A percentile compares a stretch with the other conserved stretches of the same genome.
phyloP scores from a whole-genome alignment of 176 grass and related monocot species.

The Avena eriantha region DNA sequence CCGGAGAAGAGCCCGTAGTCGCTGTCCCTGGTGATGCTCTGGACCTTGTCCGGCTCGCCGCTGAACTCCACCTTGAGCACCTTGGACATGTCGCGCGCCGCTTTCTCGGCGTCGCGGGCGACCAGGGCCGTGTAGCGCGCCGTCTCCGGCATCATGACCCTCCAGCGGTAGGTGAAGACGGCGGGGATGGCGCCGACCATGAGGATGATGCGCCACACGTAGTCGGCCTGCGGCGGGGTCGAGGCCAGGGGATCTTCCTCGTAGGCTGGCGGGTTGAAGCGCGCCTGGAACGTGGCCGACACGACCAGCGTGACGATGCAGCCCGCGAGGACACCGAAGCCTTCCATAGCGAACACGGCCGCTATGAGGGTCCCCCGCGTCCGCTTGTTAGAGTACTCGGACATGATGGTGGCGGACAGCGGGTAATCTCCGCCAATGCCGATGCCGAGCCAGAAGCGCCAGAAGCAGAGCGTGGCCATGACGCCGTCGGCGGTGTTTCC shows the following conservation, averaged over 20 bases:
- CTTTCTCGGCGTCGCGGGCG: slow-evolving; percentile 51
- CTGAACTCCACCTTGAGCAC: slow-evolving; percentile 28
- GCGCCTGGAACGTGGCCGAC: slow-evolving; percentile 38
- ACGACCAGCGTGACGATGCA: slow-evolving; percentile 44
- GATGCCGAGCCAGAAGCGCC: slow-evolving; percentile 78
- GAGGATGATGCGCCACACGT: slow-evolving; percentile 64
- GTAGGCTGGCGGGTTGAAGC: slow-evolving; percentile 10
- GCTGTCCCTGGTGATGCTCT: slow-evolving; percentile 5
- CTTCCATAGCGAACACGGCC: slow-evolving; percentile 44
- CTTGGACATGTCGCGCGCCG: slow-evolving; percentile 58
- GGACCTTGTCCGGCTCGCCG: slow-evolving; percentile 11
- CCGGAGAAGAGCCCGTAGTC: slow-evolving; percentile 7
- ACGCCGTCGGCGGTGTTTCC: slow-evolving; percentile 45
- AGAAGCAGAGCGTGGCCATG: slow-evolving; percentile 72
- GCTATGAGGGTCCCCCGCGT: slow-evolving; percentile 43
- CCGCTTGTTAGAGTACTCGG: slow-evolving; percentile 75
- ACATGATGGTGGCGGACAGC: slow-evolving; percentile 75
- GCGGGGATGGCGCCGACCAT: slow-evolving; percentile 68
- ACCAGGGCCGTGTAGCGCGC: slow-evolving; percentile 71
- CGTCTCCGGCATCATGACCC: slow-evolving; percentile 70
- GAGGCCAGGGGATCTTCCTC: slow-evolving; percentile 8
- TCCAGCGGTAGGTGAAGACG: slow-evolving; percentile 56
- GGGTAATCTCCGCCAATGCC: slow-evolving; percentile 75
- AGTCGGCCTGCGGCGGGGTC: slow-evolving; percentile 36
- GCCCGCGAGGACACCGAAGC: slow-evolving; percentile 43